These are phyloP conservation scores for Plasmodium fragile DNA, from an alignment of 169 alveolate genomes.

Conservation along the genomic window DNA sequence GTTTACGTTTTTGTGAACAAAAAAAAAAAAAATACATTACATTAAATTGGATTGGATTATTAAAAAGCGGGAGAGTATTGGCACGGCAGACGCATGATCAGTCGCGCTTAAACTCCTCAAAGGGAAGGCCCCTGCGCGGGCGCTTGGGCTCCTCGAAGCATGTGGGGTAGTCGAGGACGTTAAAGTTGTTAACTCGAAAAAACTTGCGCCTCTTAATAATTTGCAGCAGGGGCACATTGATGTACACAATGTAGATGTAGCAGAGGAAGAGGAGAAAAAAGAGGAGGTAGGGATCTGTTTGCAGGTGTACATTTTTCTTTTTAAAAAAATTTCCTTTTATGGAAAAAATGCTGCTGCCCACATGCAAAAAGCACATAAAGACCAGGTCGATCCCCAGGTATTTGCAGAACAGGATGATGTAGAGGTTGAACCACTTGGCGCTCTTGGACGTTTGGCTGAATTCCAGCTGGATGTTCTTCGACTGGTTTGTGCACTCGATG, in stretches of 20 bases:
- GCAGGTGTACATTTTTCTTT: neutral
- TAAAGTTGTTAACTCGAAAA: neutral
- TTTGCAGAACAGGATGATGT: slow-evolving; percentile 19
- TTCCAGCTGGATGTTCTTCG: slow-evolving; percentile 40
- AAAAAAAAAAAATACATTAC: neutral
- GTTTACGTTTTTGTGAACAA: neutral
- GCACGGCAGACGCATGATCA: neutral
- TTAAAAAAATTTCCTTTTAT: slow-evolving; percentile 16
- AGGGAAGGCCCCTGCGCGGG: neutral
- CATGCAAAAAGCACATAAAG: slow-evolving; percentile 41
- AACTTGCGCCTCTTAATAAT: slow-evolving; percentile 7
- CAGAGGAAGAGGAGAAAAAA: slow-evolving; percentile 23
- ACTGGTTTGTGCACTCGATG: neutral
- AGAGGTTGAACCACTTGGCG: slow-evolving; percentile 22
- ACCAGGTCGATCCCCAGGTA: slow-evolving; percentile 50
- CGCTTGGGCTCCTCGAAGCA: neutral
- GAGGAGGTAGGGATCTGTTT: slow-evolving; percentile 4
- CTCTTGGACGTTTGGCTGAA: slow-evolving; percentile 17
- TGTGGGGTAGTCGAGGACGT: slow-evolving; percentile 10
- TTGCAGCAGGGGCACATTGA: slow-evolving; percentile 42
- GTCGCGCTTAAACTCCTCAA: neutral
- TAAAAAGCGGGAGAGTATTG: neutral
- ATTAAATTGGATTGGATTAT: too few relatives aligned
- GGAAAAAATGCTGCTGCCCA: slow-evolving; percentile 9
- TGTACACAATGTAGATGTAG: slow-evolving; percentile 31